Base-by-base conservation (phyloP, 2,329 filamentous ascomycete genomes). In the Sporothrix mexicana region DNA sequence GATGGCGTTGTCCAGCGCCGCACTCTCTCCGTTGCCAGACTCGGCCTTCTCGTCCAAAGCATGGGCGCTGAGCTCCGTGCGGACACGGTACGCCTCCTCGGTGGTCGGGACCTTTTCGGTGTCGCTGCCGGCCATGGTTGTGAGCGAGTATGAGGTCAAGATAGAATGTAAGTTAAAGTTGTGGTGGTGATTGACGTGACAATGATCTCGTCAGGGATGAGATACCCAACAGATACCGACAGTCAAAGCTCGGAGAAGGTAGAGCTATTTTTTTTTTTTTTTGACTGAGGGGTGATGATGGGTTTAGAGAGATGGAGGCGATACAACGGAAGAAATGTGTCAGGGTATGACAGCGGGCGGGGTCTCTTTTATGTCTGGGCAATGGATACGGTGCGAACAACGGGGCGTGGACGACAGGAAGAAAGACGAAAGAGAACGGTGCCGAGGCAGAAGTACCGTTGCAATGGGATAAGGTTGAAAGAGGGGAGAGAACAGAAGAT, bases 1-100 rank as follows among this genome's bases (percentile, higher is more conserved):
- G 13, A 78, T 75, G 20, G 72, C 69, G n/a, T 73, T 66, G 30
- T 71, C 30, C 17, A 47, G 20, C 0, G 25, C 66, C 4, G 25
- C 66, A 41, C 30, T 23, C 23, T 68, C 47, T 15, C 9, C 66
- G 15, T 41, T 51, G 47, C 62, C 49, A 4, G n/a, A 53, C 20
- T 45, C 25, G 55, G 49, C 59, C 72, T 73, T 73, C 5, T 73
- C 72, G 25, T 73, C 72, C 2, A 55, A 1, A 10, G 61, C 55
- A n/a, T n/a, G 30, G 55, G 74, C 43, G 73, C 70, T 75, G 17
- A 69, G 47, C 47, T 76, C 62, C 2, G 76, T 73, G 43, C 79
- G 78, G 72, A 78, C 53, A 41, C 76, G 77, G 25, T 76, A 75
- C 12, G 70, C 59, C 36, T 73, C 73, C 51, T 59, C 64, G n/a